Evolutionary conservation across 2,329 filamentous ascomycete species (phyloP), one percentile per base, ranked within the genome.

Genomic region (Ascochyta koolunga): DNA sequence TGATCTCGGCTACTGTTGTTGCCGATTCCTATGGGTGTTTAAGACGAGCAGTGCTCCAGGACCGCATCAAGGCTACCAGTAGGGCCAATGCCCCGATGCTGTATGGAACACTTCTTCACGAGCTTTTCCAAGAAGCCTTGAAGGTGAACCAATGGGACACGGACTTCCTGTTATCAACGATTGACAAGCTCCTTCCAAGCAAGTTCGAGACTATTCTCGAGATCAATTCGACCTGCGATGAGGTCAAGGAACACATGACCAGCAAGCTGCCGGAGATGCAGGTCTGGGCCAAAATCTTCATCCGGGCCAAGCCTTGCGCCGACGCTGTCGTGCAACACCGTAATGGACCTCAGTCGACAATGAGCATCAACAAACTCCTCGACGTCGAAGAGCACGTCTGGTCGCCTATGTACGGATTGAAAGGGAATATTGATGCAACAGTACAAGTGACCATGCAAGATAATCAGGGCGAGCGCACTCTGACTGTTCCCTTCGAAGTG

Each of bases 371-470:
- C 67, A 99, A 98, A 71, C 80, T 99, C 24, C 87, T 99, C 13
- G 95, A 98, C 70, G 90, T 99, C 9, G 95, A 99, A 72, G 95
- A 99, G 74, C 95, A 98, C 70, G 87, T 99, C 24, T 99, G 95
- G 95, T 98, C 93, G 6, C 95, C 95, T 0, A 93, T 92, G 86
- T 99, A 96, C 71, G 95, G 95, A 0, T 80, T 99, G 15, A 99
- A 99, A 74, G 95, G 95, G 25, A 99, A 98, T 65, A 95, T 99
- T 55, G 95, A 99, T 76, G 95, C 95, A 24, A 98, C 95, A 0
- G 90, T 99, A 1, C 91, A 99, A 77, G 89, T 95, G 15, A 86
- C 84, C 0, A 89, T 97, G 80, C 80, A 85, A 50, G 89, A 96
- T 51, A 84, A 86, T 22, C 78, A 83, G n/a, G 81, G 84, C 25